Conservation (phyloP, 257 asterid genomes). For the Marsdenia floribunda region DNA sequence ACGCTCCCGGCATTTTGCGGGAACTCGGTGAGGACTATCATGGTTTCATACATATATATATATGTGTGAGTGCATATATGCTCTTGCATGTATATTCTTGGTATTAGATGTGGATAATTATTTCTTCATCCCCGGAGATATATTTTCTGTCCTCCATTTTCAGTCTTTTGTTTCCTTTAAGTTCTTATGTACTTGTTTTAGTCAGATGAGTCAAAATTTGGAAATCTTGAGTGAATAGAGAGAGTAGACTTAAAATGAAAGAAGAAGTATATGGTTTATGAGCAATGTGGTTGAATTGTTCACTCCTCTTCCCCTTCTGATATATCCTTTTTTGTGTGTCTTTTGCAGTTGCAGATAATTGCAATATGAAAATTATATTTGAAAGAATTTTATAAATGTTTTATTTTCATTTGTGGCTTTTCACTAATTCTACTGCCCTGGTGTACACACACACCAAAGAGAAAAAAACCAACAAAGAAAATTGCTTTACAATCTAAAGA, state of each 20-base stretch:
- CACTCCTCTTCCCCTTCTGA: background rate
- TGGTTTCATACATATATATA: background rate
- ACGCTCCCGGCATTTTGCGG: constrained; percentile 99
- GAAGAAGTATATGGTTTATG: background rate
- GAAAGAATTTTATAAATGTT: background rate
- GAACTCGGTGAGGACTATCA: constrained; percentile 67
- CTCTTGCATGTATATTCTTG: background rate
- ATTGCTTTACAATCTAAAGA: background rate
- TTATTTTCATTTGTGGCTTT: background rate
- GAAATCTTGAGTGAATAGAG: background rate
- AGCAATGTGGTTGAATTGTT: background rate
- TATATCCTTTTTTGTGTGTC: background rate
- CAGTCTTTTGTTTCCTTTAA: background rate
- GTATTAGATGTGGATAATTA: background rate
- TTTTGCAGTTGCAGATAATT: background rate
- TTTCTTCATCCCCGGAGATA: background rate
- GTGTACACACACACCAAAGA: background rate
- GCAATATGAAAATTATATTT: background rate
- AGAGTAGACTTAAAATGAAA: background rate
- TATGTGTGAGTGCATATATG: background rate
- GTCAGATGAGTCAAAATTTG: background rate
- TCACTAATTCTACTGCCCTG: background rate
- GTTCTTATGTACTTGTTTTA: background rate
- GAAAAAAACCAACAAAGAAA: too few relatives aligned
- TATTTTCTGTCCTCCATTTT: background rate